Evolutionary conservation across 495 filamentous ascomycete species (phyloP).

Genomic region (Xanthoparmelia taractica): DNA sequence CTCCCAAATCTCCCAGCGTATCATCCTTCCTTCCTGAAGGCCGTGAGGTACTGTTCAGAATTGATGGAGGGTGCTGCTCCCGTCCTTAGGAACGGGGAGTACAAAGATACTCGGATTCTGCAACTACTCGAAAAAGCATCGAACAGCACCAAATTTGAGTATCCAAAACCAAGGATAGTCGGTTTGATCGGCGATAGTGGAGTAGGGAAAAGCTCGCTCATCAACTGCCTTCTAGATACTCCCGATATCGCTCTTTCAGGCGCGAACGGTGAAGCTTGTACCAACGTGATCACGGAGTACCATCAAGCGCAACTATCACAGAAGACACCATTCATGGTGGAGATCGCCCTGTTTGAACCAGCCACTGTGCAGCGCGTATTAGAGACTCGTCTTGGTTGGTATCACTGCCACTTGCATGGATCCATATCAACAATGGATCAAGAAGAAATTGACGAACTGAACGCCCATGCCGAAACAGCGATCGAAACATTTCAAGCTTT

Average conservation of each 20-base stretch:
- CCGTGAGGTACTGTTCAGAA: neutral
- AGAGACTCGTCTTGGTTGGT: neutral
- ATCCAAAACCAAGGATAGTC: neutral
- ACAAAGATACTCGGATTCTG: neutral
- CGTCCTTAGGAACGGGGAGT: neutral
- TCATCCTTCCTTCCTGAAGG: slow-evolving; percentile 11
- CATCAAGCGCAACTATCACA: neutral
- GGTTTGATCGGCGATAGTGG: slow-evolving; percentile 8
- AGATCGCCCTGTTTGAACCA: neutral
- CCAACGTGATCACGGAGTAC: slow-evolving; percentile 12
- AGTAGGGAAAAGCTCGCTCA: slow-evolving; percentile 10
- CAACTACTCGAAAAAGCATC: neutral
- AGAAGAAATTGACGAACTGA: neutral
- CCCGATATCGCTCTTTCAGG: slow-evolving; percentile 8
- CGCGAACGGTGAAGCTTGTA: slow-evolving; percentile 3
- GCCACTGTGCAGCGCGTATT: neutral
- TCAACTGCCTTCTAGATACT: slow-evolving; percentile 9
- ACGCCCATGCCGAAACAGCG: neutral
- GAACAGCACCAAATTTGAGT: neutral
- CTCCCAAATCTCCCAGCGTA: slow-evolving; percentile 5
- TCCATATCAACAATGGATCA: neutral
- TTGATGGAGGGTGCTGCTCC: neutral
- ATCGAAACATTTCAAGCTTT: slow-evolving; percentile 8
- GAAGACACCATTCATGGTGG: slow-evolving; percentile 2
- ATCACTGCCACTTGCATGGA: neutral